Evolutionary conservation across 352 stramenopile genomes (phyloP).

Genomic region (Phytopythium sindhum): DNA sequence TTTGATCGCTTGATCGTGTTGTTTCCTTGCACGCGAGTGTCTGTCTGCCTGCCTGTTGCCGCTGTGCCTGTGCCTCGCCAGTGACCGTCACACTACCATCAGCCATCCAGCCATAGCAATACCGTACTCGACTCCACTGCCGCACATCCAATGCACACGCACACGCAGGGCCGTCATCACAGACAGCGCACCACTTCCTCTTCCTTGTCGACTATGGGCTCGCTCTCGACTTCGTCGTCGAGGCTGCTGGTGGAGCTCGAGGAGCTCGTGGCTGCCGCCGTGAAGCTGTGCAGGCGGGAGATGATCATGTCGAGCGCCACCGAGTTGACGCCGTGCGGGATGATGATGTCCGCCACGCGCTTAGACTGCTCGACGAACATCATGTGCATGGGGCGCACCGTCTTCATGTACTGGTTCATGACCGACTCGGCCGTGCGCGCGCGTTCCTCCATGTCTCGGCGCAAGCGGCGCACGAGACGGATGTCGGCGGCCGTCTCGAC

Average conservation of each 20-base stretch:
- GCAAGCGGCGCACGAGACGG: conserved; percentile 90
- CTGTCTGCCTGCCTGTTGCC: background rate
- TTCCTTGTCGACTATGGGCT: conserved; percentile 41
- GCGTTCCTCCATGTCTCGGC: conserved; percentile 94
- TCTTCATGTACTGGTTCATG: conserved; percentile 96
- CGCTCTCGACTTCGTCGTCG: conserved; percentile 31
- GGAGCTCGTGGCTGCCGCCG: conserved; percentile 19
- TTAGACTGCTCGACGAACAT: conserved; percentile 98
- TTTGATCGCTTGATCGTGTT: conserved; percentile 4
- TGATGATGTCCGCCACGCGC: conserved; percentile 93
- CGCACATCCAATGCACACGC: conserved; percentile 3
- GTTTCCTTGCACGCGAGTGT: background rate
- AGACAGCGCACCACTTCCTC: background rate
- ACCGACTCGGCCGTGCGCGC: conserved; percentile 93
- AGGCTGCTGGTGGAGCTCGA: conserved; percentile 33
- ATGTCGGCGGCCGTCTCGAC: conserved; percentile 95
- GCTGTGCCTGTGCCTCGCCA: background rate
- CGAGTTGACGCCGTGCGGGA: conserved; percentile 92
- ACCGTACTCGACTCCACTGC: background rate
- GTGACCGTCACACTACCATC: background rate
- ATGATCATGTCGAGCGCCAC: conserved; percentile 94
- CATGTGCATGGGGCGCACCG: conserved; percentile 98
- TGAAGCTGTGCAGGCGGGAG: conserved; percentile 84
- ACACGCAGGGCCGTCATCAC: conserved; percentile 3
- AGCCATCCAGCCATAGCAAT: background rate